Evolutionary conservation across 805 yeast species (phyloP), one percentile per base, ranked within the genome.

Genomic region (Myxozyma geophila): DNA sequence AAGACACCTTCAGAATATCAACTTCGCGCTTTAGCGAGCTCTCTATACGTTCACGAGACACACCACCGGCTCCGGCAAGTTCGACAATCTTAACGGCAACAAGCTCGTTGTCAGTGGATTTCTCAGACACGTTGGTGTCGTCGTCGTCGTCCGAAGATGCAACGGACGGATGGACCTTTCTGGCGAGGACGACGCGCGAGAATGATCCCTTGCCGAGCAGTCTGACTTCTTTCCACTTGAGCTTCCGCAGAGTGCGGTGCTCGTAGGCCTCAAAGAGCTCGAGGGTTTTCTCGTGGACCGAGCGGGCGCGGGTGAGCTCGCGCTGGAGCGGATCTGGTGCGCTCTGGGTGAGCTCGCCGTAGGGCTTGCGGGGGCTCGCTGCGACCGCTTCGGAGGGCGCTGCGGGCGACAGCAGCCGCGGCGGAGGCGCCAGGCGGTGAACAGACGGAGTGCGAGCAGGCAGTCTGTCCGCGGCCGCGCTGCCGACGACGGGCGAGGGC

Each of bases 81-180:
- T 75, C 76, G 6, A 85, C 80, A 50, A 89, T 82, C 74, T 93
- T 93, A 43, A 93, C 82, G 0, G 98, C 98, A 3, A 87, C 87
- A 33, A 74, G 72, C 19, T 64, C 52, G 19, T 57, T 44, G 50
- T 19, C 50, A 48, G 28, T 9, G 8, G 13, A 36, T 21, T 41
- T 71, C 15, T 67, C 68, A 10, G n/a, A 46, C 36, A n/a, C 2
- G 13, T 48, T 13, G 52, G 19, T 40, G n/a, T 51, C 23, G 36
- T 40, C 64, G 17, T 33, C 60, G 21, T 59, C 62, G 44, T 46
- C 62, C 3, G 49, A 50, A 15, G 54, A 33, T 7, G 41, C 10
- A 21, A 21, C 40, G 7, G 58, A 36, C 35, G 51, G 63, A 39
- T n/a, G 39, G 10, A 58, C 51, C 19, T 46, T 47, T 8, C 67